phyloP scores from a whole-genome alignment of 2,329 filamentous ascomycete species.

The Bipolaris cookei region DNA sequence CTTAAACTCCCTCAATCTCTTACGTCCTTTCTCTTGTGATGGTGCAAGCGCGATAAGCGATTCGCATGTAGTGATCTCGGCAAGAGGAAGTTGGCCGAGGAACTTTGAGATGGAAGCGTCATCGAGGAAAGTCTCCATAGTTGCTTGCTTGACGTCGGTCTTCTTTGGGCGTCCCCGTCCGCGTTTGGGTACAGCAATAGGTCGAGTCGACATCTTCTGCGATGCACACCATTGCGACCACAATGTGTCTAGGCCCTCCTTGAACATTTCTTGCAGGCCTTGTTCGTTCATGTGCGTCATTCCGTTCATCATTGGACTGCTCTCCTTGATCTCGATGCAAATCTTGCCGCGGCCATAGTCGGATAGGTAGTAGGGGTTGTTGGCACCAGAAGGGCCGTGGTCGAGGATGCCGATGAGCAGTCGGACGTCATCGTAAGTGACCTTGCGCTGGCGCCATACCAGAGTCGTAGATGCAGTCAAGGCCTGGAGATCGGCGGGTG shows the following conservation, averaged over 20 bases:
- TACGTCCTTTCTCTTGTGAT: slow-evolving; percentile 69
- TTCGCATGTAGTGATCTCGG: slow-evolving; percentile 59
- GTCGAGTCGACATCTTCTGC: slow-evolving; percentile 32
- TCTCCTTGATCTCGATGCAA: slow-evolving; percentile 50
- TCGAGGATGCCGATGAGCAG: slow-evolving; percentile 53
- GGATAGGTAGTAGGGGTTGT: slow-evolving; percentile 49
- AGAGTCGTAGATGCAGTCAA: slow-evolving; percentile 52
- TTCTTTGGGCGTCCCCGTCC: slow-evolving; percentile 45
- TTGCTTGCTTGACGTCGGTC: slow-evolving; percentile 46
- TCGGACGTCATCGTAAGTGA: slow-evolving; percentile 56
- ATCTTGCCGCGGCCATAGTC: slow-evolving; percentile 54
- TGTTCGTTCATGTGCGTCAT: slow-evolving; percentile 53
- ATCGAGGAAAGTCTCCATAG: slow-evolving; percentile 56
- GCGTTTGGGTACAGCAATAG: slow-evolving; percentile 45
- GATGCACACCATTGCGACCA: slow-evolving; percentile 53
- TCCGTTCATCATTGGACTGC: slow-evolving; percentile 32
- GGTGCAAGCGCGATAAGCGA: slow-evolving; percentile 62
- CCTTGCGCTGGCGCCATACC: slow-evolving; percentile 55
- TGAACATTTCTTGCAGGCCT: slow-evolving; percentile 59
- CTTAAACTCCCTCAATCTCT: slow-evolving; percentile 72
- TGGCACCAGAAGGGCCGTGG: slow-evolving; percentile 34
- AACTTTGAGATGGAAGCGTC: slow-evolving; percentile 54
- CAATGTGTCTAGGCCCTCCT: slow-evolving; percentile 53
- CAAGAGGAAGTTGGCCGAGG: slow-evolving; percentile 63
- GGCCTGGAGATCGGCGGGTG: slow-evolving; percentile 51